phyloP scores from a whole-genome alignment of 208 protist species.

The Crithidia bombi region DNA sequence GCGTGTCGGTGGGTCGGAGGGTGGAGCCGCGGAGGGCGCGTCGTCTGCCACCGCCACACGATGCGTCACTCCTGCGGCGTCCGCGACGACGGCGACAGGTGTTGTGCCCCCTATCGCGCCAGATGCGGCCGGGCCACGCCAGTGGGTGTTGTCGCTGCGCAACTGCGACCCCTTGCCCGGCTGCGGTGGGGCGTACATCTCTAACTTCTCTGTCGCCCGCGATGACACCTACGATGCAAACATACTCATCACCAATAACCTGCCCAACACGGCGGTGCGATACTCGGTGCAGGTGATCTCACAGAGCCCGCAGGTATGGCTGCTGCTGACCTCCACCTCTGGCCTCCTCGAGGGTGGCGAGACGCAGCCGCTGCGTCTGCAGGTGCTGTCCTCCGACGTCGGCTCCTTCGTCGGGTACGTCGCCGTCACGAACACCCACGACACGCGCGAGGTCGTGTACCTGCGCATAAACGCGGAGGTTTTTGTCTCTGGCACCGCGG shows the following conservation, averaged over 20 bases:
- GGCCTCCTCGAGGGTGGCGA: slow-evolving; percentile 64
- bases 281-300: slow-evolving; percentile 74
- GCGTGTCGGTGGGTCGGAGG: neutral
- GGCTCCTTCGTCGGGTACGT: slow-evolving; percentile 85
- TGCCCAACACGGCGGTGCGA: slow-evolving; percentile 51
- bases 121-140: slow-evolving; percentile 20
- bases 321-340: slow-evolving; percentile 54
- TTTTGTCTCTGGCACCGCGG: slow-evolving; percentile 65
- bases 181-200: slow-evolving; percentile 60
- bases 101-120: neutral
- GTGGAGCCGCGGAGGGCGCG: neutral
- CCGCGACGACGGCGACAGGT: neutral
- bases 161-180: slow-evolving; percentile 59
- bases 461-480: slow-evolving; percentile 80
- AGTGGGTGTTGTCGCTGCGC: slow-evolving; percentile 59
- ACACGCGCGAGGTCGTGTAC: slow-evolving; percentile 70
- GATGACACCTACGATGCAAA: slow-evolving; percentile 67
- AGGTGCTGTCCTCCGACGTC: slow-evolving; percentile 71
- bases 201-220: slow-evolving; percentile 67
- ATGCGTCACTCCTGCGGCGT: neutral
- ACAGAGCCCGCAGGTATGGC: slow-evolving; percentile 82
- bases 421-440: slow-evolving; percentile 65
- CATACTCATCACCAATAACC: slow-evolving; percentile 74
- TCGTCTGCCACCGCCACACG: neutral
- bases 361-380: slow-evolving; percentile 75